phyloP scores from a whole-genome alignment of 257 asterid genomes.

The Ilex asprella region DNA sequence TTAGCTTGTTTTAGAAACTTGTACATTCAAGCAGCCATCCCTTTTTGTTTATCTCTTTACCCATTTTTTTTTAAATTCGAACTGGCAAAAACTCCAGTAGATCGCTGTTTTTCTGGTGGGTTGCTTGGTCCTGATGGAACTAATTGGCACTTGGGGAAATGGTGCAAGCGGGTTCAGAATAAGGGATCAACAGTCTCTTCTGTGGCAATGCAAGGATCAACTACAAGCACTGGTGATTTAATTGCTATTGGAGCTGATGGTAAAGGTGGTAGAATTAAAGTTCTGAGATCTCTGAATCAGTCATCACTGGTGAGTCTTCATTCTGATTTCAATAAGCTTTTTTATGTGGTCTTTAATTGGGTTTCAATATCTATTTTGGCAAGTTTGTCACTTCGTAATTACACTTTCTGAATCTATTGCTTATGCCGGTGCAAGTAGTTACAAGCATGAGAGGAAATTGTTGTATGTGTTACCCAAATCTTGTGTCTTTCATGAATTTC shows the following conservation, averaged over 20 bases:
- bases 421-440: not conserved
- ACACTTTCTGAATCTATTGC: not conserved
- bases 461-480: not conserved
- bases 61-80: not conserved
- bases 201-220: constrained; percentile 32
- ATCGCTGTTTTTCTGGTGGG: constrained; percentile 61
- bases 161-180: constrained; percentile 68
- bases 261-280: constrained; percentile 82
- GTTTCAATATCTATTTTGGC: not conserved
- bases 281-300: constrained; percentile 58
- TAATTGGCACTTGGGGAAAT: constrained; percentile 82
- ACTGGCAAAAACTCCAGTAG: constrained; percentile 29
- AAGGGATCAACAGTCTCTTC: constrained; percentile 28
- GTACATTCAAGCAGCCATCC: not conserved
- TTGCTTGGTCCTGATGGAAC: constrained; percentile 80
- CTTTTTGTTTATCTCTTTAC: not conserved
- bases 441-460: not conserved
- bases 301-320: constrained; percentile 44
- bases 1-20: not conserved
- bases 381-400: not conserved
- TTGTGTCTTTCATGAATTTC: not conserved
- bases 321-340: not conserved
- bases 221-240: constrained; percentile 44
- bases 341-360: not conserved
- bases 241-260: constrained; percentile 96